Percentiles rank a stretch among this genome's conserved stretches.
Evolutionary conservation across 257 asterid species (phyloP).

Genomic region (Coffea canephora): DNA sequence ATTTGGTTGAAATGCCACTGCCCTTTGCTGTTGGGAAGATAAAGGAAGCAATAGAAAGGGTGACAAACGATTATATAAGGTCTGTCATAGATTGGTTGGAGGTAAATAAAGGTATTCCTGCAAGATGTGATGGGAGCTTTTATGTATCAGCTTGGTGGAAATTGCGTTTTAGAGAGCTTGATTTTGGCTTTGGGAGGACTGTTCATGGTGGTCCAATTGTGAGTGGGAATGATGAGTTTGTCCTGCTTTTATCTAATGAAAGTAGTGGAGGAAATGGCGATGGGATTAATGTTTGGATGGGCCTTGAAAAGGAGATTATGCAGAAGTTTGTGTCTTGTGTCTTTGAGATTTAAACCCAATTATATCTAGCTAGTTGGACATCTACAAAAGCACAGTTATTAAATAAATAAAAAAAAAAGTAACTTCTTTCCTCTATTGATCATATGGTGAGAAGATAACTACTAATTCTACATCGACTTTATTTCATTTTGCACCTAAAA

Average conservation of each 20-base stretch:
- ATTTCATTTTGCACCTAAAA: neutral
- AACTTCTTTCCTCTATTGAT: too few relatives aligned
- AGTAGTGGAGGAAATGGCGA: conserved; percentile 8
- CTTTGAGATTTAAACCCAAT: conserved; percentile 15
- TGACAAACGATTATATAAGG: conserved; percentile 32
- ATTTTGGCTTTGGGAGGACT: conserved; percentile 37
- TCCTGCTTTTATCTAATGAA: conserved; percentile 29
- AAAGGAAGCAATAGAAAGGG: conserved; percentile 31
- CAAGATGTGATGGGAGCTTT: conserved; percentile 29
- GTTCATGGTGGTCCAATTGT: conserved; percentile 42
- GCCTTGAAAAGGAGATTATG: conserved; percentile 35
- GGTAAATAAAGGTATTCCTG: conserved; percentile 38
- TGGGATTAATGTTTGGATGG: conserved; percentile 45
- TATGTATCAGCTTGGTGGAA: conserved; percentile 51
- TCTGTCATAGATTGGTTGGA: conserved; percentile 46
- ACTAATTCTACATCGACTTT: neutral
- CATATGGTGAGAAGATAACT: neutral
- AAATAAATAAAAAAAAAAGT: too few relatives aligned
- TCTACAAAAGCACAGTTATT: neutral
- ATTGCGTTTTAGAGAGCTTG: conserved; percentile 33
- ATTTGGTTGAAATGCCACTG: conserved; percentile 24
- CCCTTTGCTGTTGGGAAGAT: conserved; percentile 22
- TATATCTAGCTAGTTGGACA: neutral
- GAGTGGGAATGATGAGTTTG: conserved; percentile 47
- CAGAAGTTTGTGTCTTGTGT: conserved; percentile 27